phyloP scores from a whole-genome alignment of 176 grass and related monocot species.

The Aegilops umbellulata region DNA sequence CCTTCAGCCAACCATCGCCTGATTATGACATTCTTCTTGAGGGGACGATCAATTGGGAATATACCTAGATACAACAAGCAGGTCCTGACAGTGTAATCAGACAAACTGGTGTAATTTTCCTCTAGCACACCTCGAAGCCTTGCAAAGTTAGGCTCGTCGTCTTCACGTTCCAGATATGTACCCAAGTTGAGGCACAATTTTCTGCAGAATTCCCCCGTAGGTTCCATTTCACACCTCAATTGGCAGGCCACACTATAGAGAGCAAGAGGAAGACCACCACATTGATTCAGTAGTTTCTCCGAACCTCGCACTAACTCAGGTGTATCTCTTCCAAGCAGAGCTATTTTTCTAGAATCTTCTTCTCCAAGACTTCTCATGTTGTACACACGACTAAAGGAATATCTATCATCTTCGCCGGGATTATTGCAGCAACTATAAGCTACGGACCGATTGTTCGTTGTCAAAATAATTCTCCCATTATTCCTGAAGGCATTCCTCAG shows the following conservation, averaged over 20 bases:
- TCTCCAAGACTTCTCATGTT: not conserved
- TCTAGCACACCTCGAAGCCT: not conserved
- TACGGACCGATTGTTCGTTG: not conserved
- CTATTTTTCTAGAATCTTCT: not conserved
- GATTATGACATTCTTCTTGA: not conserved
- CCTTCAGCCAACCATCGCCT: conserved; percentile 11
- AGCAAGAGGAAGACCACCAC: not conserved
- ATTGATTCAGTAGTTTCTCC: not conserved
- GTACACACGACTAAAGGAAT: not conserved
- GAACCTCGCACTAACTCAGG: not conserved
- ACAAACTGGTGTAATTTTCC: not conserved
- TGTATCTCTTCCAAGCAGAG: not conserved
- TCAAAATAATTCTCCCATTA: conserved; percentile 10
- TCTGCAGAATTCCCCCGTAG: not conserved
- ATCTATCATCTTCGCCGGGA: not conserved
- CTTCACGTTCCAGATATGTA: not conserved
- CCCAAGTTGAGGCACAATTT: not conserved
- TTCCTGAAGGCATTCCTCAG: not conserved
- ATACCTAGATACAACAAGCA: not conserved
- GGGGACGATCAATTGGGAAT: not conserved
- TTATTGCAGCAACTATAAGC: not conserved
- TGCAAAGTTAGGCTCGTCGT: not conserved
- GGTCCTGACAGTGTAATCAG: no score
- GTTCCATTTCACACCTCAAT: not conserved
- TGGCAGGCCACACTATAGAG: not conserved